Evolutionary conservation across 2,329 filamentous ascomycete species (phyloP).

Genomic region (Sphaerulina vaccinii): DNA sequence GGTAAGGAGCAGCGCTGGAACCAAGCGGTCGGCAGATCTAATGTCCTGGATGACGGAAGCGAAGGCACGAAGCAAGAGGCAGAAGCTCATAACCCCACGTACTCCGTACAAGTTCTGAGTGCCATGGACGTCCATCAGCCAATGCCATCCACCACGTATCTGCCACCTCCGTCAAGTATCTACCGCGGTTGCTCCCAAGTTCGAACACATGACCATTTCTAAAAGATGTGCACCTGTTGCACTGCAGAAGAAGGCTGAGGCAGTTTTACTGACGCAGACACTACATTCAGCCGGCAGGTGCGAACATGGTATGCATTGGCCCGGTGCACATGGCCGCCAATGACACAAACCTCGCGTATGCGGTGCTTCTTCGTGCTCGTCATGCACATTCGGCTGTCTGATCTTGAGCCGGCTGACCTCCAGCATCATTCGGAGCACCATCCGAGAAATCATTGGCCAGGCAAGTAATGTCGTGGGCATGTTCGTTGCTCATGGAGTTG

Average conservation of each 20-base stretch:
- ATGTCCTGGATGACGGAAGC: slow-evolving; percentile 2
- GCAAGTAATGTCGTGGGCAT: not conserved
- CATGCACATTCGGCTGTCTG: not conserved
- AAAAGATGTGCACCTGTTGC: not conserved
- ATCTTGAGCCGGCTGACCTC: not conserved
- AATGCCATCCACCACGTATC: not conserved
- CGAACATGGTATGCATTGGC: not conserved
- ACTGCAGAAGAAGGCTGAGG: not conserved
- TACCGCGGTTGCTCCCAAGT: not conserved
- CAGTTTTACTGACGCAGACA: not conserved
- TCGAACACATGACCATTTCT: not conserved
- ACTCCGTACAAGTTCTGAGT: not conserved
- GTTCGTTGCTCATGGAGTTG: not conserved
- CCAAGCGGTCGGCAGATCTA: not conserved
- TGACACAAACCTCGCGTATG: not conserved
- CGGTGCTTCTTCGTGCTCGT: not conserved
- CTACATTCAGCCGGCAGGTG: not conserved
- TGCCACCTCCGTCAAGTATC: not conserved
- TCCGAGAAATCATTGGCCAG: not conserved
- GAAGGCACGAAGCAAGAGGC: slow-evolving; percentile 1
- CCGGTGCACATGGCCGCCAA: not conserved
- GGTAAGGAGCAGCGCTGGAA: not conserved
- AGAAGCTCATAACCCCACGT: not conserved
- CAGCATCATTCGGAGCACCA: not conserved
- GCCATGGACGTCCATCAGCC: not conserved